Conservation (phyloP, 1,284 basidiomycete genomes). For the Sporisorium exsertum region DNA sequence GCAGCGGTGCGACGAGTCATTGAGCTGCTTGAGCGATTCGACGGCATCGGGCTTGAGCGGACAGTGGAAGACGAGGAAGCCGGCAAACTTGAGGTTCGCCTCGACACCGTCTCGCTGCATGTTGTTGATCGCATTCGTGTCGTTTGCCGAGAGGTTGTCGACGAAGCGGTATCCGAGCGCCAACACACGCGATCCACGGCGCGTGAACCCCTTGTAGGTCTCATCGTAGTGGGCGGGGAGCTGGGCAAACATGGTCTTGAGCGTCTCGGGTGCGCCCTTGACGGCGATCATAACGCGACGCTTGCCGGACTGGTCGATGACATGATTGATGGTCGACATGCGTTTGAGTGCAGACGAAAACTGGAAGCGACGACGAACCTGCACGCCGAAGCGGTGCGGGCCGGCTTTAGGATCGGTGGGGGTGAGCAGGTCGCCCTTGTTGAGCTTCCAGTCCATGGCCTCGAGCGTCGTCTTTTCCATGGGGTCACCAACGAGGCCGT, state of each 20-base stretch:
- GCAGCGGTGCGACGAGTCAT: constrained; percentile 68
- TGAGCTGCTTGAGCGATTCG: constrained; percentile 61
- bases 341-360: constrained; percentile 68
- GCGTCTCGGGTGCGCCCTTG: constrained; percentile 68
- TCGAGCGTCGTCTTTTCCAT: constrained; percentile 99
- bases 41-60: constrained; percentile 68
- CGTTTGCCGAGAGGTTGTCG: constrained; percentile 41
- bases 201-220: constrained; percentile 67
- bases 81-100: constrained; percentile 60
- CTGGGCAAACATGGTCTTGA: constrained; percentile 63
- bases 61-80: constrained; percentile 69
- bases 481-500: constrained; percentile 93
- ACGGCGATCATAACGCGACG: constrained; percentile 59
- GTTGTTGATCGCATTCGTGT: constrained; percentile 49
- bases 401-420: constrained; percentile 50
- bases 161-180: constrained; percentile 67
- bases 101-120: constrained; percentile 65
- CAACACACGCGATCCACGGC: constrained; percentile 65
- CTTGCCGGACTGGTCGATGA: constrained; percentile 45
- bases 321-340: constrained; percentile 65
- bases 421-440: constrained; percentile 74
- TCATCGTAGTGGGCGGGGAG: constrained; percentile 67
- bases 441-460: constrained; percentile 88
- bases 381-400: constrained; percentile 48
- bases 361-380: constrained; percentile 66